A percentile compares a stretch with the other conserved stretches of the same genome.
These are phyloP conservation scores for Kwoniella mangroviensis DNA, from an alignment of 768 basidiomycete genomes.

Conservation along the genomic window DNA sequence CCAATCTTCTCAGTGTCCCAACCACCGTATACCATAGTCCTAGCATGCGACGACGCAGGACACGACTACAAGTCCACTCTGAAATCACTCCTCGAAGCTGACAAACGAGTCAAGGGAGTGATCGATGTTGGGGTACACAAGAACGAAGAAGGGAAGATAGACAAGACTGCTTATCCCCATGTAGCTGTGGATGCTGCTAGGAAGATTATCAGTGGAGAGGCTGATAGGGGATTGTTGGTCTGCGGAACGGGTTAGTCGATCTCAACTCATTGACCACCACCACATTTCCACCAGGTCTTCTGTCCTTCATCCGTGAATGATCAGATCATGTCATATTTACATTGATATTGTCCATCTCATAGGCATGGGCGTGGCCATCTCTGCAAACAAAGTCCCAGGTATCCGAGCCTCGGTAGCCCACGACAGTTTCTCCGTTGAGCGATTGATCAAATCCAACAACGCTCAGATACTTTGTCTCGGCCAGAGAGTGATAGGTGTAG, in stretches of 20 bases:
- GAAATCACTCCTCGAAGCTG: conserved; percentile 41
- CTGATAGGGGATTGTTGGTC: conserved; percentile 53
- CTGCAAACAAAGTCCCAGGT: conserved; percentile 54
- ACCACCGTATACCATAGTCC: conserved; percentile 46
- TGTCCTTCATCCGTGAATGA: too few relatives aligned
- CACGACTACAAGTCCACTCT: conserved; percentile 48
- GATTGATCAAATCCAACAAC: conserved; percentile 55
- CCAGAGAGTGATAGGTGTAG: conserved; percentile 54
- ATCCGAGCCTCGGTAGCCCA: conserved; percentile 52
- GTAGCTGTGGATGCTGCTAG: conserved; percentile 53
- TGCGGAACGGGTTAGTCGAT: conserved; percentile 53
- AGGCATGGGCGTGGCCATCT: conserved; percentile 55
- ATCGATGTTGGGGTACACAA: conserved; percentile 50
- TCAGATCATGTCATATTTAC: neutral
- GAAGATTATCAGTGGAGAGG: conserved; percentile 49
- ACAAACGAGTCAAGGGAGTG: conserved; percentile 46
- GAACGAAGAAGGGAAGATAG: conserved; percentile 32
- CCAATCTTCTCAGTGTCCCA: conserved; percentile 12
- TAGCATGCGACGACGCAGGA: conserved; percentile 55
- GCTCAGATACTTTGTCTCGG: conserved; percentile 55
- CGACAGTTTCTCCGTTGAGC: conserved; percentile 56
- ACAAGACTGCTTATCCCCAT: conserved; percentile 55
- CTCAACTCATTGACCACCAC: neutral
- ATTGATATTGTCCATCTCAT: neutral
- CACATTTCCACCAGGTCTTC: too few relatives aligned